Percentiles rank a stretch among this genome's conserved stretches.
Conservation (phyloP, 2,329 filamentous ascomycete species). For the Pseudogymnoascus sp. region DNA sequence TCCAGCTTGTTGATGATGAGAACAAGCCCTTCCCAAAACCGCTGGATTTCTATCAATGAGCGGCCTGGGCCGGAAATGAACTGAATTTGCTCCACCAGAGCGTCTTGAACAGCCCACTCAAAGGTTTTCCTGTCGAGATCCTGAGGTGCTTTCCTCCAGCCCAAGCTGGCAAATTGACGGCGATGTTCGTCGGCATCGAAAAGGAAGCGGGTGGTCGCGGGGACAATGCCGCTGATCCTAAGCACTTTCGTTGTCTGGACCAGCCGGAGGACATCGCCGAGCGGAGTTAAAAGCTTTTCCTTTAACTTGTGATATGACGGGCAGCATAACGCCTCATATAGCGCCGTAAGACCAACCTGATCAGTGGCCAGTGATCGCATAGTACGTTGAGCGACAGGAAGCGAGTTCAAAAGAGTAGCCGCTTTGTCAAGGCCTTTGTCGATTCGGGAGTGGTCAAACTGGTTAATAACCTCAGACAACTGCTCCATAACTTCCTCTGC, state of each 20-base stretch:
- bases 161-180: conserved; percentile 58
- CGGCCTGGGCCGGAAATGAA: conserved; percentile 41
- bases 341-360: conserved; percentile 62
- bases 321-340: conserved; percentile 86
- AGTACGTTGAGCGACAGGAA: conserved; percentile 23
- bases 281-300: conserved; percentile 35
- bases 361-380: conserved; percentile 34
- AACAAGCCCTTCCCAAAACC: conserved; percentile 74
- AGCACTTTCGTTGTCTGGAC: conserved; percentile 75
- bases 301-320: conserved; percentile 62
- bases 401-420: conserved; percentile 44
- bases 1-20: conserved; percentile 69
- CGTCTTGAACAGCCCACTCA: conserved; percentile 77
- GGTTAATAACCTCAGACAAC: conserved; percentile 52
- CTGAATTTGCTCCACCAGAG: conserved; percentile 60
- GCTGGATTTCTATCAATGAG: conserved; percentile 49
- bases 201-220: conserved; percentile 78
- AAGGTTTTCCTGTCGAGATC: conserved; percentile 68
- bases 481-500: conserved; percentile 45
- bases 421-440: conserved; percentile 53
- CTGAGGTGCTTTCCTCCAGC: conserved; percentile 61
- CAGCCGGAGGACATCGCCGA: conserved; percentile 76
- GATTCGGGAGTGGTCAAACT: conserved; percentile 57
- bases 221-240: conserved; percentile 67
- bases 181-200: conserved; percentile 65